Percentiles rank a stretch among this genome's conserved stretches.
Conservation (phyloP, 2,329 filamentous ascomycete species). For the Emergomyces orientalis region DNA sequence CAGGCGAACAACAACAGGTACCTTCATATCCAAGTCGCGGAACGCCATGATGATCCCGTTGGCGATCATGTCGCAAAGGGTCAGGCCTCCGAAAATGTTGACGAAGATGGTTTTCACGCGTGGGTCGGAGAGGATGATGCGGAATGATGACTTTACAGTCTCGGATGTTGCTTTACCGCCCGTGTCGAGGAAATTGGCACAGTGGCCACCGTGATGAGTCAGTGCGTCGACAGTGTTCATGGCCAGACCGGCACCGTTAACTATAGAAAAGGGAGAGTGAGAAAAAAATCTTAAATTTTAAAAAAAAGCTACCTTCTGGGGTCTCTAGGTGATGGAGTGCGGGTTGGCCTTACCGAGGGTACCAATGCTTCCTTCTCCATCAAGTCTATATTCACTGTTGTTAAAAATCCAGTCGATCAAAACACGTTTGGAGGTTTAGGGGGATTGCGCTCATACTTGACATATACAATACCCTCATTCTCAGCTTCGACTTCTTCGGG, state of each 20-base stretch:
- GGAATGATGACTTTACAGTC: slow-evolving; percentile 69
- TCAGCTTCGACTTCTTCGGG: slow-evolving; percentile 54
- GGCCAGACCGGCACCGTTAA: slow-evolving; percentile 81
- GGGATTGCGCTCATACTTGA: slow-evolving; percentile 43
- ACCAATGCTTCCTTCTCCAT: slow-evolving; percentile 55
- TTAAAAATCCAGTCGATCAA: not conserved
- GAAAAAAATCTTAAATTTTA: not conserved
- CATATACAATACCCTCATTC: slow-evolving; percentile 67
- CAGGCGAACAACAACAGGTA: slow-evolving; percentile 69
- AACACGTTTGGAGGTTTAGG: not conserved
- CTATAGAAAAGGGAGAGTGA: slow-evolving; percentile 25
- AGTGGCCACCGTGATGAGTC: slow-evolving; percentile 54
- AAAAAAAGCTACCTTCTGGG: not conserved
- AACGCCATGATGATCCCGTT: slow-evolving; percentile 65
- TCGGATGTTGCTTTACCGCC: slow-evolving; percentile 78
- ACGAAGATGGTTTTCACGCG: slow-evolving; percentile 65
- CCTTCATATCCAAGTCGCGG: slow-evolving; percentile 53
- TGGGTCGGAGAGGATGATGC: slow-evolving; percentile 60
- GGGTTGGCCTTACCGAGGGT: slow-evolving; percentile 46
- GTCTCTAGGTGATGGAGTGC: not conserved
- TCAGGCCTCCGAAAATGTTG: slow-evolving; percentile 63
- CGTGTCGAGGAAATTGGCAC: slow-evolving; percentile 80
- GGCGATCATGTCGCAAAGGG: slow-evolving; percentile 73
- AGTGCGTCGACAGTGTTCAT: slow-evolving; percentile 88
- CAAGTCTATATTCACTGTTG: slow-evolving; percentile 27